Conservation (phyloP, 441 rosid genomes). For the Rhodomyrtus psidioides region DNA sequence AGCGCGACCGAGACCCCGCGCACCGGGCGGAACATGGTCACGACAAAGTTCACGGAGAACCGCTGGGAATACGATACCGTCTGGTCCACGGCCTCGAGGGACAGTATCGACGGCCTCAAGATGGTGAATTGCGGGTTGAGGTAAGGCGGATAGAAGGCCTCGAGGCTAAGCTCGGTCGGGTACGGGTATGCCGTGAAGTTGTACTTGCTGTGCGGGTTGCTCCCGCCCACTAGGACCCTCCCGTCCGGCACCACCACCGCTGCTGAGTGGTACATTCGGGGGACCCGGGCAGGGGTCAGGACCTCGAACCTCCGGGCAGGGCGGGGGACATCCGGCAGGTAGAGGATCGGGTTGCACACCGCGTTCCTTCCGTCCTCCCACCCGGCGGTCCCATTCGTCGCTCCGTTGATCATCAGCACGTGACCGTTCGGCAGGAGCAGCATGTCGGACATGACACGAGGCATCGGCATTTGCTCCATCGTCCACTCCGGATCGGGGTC, state of each 20-base stretch:
- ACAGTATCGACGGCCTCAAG: slow-evolving; percentile 43
- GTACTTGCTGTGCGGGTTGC: slow-evolving; percentile 70
- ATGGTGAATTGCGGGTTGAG: slow-evolving; percentile 24
- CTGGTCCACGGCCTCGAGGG: slow-evolving; percentile 27
- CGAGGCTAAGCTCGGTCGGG: slow-evolving; percentile 72
- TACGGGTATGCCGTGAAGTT: slow-evolving; percentile 49
- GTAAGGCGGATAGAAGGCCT: slow-evolving; percentile 69
- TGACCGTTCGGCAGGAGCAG: slow-evolving; percentile 36
- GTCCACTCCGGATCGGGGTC: slow-evolving; percentile 45
- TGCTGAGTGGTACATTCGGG: slow-evolving; percentile 80
- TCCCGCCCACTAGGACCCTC: slow-evolving; percentile 77
- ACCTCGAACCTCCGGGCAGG: slow-evolving; percentile 42
- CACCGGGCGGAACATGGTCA: slow-evolving; percentile 17
- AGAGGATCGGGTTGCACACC: slow-evolving; percentile 33
- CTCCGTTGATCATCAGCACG: slow-evolving; percentile 38
- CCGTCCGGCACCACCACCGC: slow-evolving; percentile 68
- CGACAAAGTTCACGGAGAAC: slow-evolving; percentile 32
- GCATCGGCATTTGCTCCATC: slow-evolving; percentile 45
- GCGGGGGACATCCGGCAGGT: slow-evolving; percentile 18
- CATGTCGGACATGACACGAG: slow-evolving; percentile 44
- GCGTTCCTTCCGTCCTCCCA: slow-evolving; percentile 37
- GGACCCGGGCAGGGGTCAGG: slow-evolving; percentile 31
- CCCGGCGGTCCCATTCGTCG: slow-evolving; percentile 41
- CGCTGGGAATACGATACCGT: slow-evolving; percentile 28
- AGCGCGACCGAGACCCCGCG: slow-evolving; percentile 25